Evolutionary conservation across 2,329 filamentous ascomycete species (phyloP).

Genomic region (Rhinocladiella mackenziei): DNA sequence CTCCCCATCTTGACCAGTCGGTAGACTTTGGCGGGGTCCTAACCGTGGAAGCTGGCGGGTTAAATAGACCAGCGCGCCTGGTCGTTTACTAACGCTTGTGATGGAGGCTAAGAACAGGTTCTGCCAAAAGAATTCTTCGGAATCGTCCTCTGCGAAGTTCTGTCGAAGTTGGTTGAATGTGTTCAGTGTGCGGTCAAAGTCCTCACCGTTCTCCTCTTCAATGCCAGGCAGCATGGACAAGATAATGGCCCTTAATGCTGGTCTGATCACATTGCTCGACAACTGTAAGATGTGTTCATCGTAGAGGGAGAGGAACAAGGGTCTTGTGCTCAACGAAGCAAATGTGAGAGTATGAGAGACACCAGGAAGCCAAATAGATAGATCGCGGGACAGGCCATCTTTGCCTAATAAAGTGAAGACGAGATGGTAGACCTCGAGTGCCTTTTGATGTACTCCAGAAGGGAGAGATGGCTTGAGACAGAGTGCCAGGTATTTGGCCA

Average conservation of each 20-base stretch:
- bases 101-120: constrained; percentile 93
- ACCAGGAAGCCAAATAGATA: constrained; percentile 84
- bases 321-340: constrained; percentile 84
- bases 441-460: constrained; percentile 95
- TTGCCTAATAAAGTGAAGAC: constrained; percentile 75
- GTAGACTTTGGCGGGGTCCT: constrained; percentile 38
- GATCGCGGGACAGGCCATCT: constrained; percentile 74
- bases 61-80: constrained; percentile 84
- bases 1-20: constrained; percentile 23
- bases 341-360: constrained; percentile 87
- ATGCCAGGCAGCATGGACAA: constrained; percentile 84
- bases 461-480: constrained; percentile 90
- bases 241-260: constrained; percentile 85
- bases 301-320: constrained; percentile 76
- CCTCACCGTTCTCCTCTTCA: constrained; percentile 94
- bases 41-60: constrained; percentile 72
- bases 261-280: constrained; percentile 67
- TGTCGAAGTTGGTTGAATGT: constrained; percentile 74
- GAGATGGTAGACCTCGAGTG: constrained; percentile 86
- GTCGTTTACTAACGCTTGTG: constrained; percentile 77
- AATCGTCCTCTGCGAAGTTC: constrained; percentile 58
- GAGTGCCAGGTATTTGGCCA: constrained; percentile 89
- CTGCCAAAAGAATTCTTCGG: constrained; percentile 95
- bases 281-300: constrained; percentile 74
- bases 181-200: constrained; percentile 82